These are phyloP conservation scores for Suillus brevipes DNA, from an alignment of 768 basidiomycete species.

Conservation along the genomic window DNA sequence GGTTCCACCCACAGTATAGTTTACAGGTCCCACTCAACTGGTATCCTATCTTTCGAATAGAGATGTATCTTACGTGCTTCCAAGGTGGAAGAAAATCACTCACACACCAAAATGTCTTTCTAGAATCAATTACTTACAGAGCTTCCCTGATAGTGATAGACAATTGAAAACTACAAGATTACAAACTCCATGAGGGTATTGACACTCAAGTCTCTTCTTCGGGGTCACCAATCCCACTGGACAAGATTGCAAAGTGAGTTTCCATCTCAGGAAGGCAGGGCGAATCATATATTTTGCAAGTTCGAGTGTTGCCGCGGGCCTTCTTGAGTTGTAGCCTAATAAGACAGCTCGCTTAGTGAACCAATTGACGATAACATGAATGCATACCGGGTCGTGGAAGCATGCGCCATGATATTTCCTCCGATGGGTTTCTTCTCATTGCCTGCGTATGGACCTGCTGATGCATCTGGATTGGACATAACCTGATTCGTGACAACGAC, in stretches of 20 bases:
- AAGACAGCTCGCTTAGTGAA: constrained; percentile 13
- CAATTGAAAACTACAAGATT: constrained; percentile 1
- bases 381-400: constrained; percentile 88
- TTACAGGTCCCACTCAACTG: constrained; percentile 51
- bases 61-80: constrained; percentile 2
- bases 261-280: constrained; percentile 97
- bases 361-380: neutral
- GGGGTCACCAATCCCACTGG: constrained; percentile 91
- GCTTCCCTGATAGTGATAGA: constrained; percentile 15
- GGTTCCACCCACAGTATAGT: constrained; percentile 28
- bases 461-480: constrained; percentile 97
- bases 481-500: constrained; percentile 98
- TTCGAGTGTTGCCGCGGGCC: constrained; percentile 85
- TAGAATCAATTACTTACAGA: constrained; percentile 12
- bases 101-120: constrained; percentile 15
- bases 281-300: constrained; percentile 97
- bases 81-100: neutral
- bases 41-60: constrained; percentile 25
- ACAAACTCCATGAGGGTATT: constrained; percentile 3
- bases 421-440: constrained; percentile 99
- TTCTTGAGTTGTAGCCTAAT: constrained; percentile 87
- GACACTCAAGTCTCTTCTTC: constrained; percentile 70
- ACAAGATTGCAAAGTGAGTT: constrained; percentile 90
- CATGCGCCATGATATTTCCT: constrained; percentile 99
- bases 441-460: constrained; percentile 81